Conservation (phyloP, 176 grass and related monocot genomes). For the Hordeum vulgare region MorexV3_pseudomolecules_assembly NC_058522.1:507346705-507347204, state of each 20-base stretch:
- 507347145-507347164: background rate
- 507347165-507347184: background rate
- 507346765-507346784: background rate
- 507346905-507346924: conserved; percentile 6
- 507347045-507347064: background rate
- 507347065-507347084: background rate
- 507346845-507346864: background rate
- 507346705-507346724: conserved; percentile 1
- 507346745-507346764: conserved; percentile 22
- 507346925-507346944: background rate
- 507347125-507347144: conserved; percentile 7
- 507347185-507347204: background rate
- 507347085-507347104: background rate
- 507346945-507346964: background rate
- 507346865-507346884: background rate
- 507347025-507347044: conserved; percentile 6
- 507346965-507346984: background rate
- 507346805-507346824: conserved; percentile 15
- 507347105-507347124: conserved; percentile 11
- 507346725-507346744: background rate
- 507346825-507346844: conserved; percentile 10
- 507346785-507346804: background rate
- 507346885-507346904: conserved; percentile 13
- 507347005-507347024: conserved; percentile 6
- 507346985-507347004: conserved; percentile 18